Evolutionary conservation across 2,329 filamentous ascomycete genomes (phyloP).

Genomic region (Whalleya microplaca): DNA sequence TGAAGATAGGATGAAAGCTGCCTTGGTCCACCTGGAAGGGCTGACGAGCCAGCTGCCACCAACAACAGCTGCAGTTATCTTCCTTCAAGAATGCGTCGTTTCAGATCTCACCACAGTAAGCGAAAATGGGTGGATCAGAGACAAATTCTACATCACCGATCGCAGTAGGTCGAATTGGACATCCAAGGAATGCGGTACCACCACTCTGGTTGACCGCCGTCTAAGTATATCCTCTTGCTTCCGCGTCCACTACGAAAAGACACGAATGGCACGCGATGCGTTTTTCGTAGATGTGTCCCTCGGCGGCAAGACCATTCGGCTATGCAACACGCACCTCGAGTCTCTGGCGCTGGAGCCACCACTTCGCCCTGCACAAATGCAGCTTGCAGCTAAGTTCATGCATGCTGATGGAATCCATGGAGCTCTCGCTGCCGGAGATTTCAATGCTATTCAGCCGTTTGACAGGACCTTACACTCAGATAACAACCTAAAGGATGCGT

Average conservation of each 20-base stretch:
- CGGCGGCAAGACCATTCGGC: constrained; percentile 20
- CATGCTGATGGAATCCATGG: constrained; percentile 38
- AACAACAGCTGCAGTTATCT: constrained; percentile 44
- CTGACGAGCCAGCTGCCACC: constrained; percentile 11
- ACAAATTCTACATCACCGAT: constrained; percentile 52
- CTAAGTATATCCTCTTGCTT: constrained; percentile 47
- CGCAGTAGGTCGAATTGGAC: constrained; percentile 45
- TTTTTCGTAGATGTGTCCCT: constrained; percentile 53
- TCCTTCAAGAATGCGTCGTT: constrained; percentile 54
- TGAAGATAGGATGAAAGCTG: constrained; percentile 31
- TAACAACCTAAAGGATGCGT: constrained; percentile 54
- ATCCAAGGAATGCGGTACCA: constrained; percentile 51
- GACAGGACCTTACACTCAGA: constrained; percentile 50
- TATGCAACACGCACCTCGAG: constrained; percentile 38
- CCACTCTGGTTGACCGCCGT: constrained; percentile 51
- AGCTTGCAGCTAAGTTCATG: constrained; percentile 26
- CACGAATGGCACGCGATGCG: constrained; percentile 53
- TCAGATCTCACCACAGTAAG: constrained; percentile 50
- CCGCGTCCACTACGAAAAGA: constrained; percentile 50
- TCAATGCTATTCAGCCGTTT: constrained; percentile 59
- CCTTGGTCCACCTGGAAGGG: constrained; percentile 28
- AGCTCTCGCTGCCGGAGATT: constrained; percentile 54
- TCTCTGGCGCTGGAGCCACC: constrained; percentile 32
- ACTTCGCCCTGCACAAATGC: constrained; percentile 31
- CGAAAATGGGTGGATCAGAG: constrained; percentile 47